A percentile compares a stretch with the other conserved stretches of the same genome.
Evolutionary conservation across 495 filamentous ascomycete species (phyloP).

Genomic region (Delitschia confertaspora): DNA sequence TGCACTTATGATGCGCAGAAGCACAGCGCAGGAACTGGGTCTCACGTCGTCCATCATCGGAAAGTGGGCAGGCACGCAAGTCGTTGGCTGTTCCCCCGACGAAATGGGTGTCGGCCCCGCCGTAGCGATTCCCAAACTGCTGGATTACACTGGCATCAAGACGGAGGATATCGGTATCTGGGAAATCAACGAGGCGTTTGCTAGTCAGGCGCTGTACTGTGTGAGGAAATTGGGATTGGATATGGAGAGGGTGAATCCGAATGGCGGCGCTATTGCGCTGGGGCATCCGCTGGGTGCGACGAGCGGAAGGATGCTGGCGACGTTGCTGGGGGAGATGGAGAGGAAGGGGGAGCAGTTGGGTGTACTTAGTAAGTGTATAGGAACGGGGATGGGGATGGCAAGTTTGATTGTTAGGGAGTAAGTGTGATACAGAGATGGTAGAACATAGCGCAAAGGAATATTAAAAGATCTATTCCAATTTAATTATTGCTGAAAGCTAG

Average conservation of each 20-base stretch:
- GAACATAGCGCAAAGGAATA: too few species aligned
- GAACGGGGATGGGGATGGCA: conserved; percentile 42
- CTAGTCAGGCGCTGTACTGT: conserved; percentile 78
- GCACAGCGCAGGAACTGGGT: conserved; percentile 67
- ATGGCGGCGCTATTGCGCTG: conserved; percentile 42
- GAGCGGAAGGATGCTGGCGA: conserved; percentile 33
- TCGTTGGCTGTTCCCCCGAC: conserved; percentile 71
- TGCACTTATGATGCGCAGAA: conserved; percentile 71
- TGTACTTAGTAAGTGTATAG: conserved; percentile 39
- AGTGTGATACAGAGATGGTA: too few species aligned
- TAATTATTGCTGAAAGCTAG: too few species aligned
- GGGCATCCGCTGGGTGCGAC: conserved; percentile 39
- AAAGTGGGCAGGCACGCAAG: conserved; percentile 64
- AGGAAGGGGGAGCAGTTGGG: conserved; percentile 33
- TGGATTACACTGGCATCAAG: conserved; percentile 53
- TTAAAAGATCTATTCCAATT: background rate
- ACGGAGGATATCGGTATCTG: conserved; percentile 71
- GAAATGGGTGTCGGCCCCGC: conserved; percentile 93
- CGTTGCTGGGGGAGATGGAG: conserved; percentile 36
- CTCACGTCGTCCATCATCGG: conserved; percentile 60
- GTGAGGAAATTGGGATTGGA: conserved; percentile 63
- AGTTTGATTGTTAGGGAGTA: conserved; percentile 40
- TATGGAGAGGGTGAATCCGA: conserved; percentile 62
- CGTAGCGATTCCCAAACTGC: conserved; percentile 71
- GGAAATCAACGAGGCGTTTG: conserved; percentile 97